Base-by-base conservation (phyloP, 2,329 filamentous ascomycete species). In the Helotiales sp. region DNA sequence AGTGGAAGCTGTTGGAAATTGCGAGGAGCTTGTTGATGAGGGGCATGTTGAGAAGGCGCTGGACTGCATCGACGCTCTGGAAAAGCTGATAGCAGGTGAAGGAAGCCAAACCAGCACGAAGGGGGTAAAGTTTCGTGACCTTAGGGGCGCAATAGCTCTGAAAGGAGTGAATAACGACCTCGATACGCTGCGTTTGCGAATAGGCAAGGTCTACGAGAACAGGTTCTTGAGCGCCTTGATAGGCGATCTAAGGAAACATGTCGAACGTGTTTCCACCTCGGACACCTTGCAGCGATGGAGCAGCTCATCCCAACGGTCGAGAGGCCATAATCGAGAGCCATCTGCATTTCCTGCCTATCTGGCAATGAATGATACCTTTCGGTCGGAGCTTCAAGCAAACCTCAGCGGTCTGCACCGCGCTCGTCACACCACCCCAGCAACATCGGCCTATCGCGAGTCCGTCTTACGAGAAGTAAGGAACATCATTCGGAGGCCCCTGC, bases 241-340 rank as follows among this genome's bases (percentile, higher is more conserved):
- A 29, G 81, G 80, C 2, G 95, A 99, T 72, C 74, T 98, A 38
- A 85, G 90, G 52, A 80, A 82, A n/a, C 95, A 99, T 71, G 80
- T 92, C 27, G 86, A 90, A 53, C 84, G 81, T 2, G 87, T 95
- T 2, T 85, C 91, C 0, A 76, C 77, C 1, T 76, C 85, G 31
- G 87, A 91, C 48, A 93, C 96, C 1, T 76, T 99, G 12, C 86
- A 90, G 66, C 84, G 95, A 64, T 97, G 93, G 91, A 90, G 88
- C 54, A 86, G 83, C 64, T 85, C 91, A 17, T 90, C 89, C 24
- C 84, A 88, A 67, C 84, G 91, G 59, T 79, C 85, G 40, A 86
- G 90, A 52, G 80, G 79, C 3, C 86, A 89, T 65, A 79, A 80
- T 52, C 81, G 88, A 59, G 84, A 86, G 48, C 81, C 88, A 17